Base-by-base conservation (phyloP, 805 yeast species). In the Candida chilensis region DNA sequence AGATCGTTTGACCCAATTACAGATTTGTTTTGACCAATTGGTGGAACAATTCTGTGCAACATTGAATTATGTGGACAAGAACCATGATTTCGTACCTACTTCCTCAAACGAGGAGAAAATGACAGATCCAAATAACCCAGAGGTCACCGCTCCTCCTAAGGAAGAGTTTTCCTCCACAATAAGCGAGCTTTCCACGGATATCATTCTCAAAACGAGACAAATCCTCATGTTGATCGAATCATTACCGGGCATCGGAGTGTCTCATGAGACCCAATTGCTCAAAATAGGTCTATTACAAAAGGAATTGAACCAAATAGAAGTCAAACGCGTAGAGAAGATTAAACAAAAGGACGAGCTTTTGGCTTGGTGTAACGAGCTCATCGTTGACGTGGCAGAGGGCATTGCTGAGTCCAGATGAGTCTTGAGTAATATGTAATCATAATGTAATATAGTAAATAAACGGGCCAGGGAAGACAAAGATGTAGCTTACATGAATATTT, bases 231-330 rank as follows among this genome's bases (percentile, higher is more conserved):
- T 90, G 17, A 87, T 90, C 24, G 94, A 84, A 47, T 75, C 94
- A 3, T 60, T 90, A 26, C 98, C 98, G 0, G 97, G 96, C 9
- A 84, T 86, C 3, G 96, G 94, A 6, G 88, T 81, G 1, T 74
- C 88, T 2, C 81, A 83, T 16, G 71, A 67, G 27, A 78, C 74
- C 32, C 97, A 88, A 52, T 50, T 87, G 48, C 54, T 58, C 17
- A 67, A 68, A 35, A 82, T 90, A 12, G 70, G 67, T 30, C 62
- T 60, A 10, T 57, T 92, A 28, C 80, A 83, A 29, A 48, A 50
- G 27, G 84, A 83, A 40, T 55, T 88, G 32, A 63, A 66, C 9
- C 57, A 61, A 9, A 74, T 77, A 2, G 92, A 87, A 42, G 47
- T 52, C 15, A 67, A 71, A 32, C 72, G 84, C 37, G 54, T 67